A percentile compares a stretch with the other conserved stretches of the same genome.
Evolutionary conservation across 352 stramenopile genomes (phyloP).

Genomic region (Phytopythium boreale): DNA sequence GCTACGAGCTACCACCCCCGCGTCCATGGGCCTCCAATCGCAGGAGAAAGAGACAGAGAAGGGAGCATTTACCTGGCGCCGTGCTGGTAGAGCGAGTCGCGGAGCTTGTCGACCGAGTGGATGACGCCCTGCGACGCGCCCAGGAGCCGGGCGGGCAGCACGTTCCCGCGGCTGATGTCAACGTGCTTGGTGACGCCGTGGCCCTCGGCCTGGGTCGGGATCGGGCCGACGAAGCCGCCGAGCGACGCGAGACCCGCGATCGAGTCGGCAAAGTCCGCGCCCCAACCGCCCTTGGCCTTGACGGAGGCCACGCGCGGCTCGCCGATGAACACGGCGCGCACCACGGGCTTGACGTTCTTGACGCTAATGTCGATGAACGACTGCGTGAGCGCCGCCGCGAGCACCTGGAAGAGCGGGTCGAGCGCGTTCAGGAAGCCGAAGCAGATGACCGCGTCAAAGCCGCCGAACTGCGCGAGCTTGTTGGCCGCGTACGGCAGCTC

Average conservation of each 20-base stretch:
- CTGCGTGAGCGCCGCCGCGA: slow-evolving; percentile 56
- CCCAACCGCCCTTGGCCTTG: slow-evolving; percentile 69
- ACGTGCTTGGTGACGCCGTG: slow-evolving; percentile 48
- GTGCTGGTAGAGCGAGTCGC: slow-evolving; percentile 74
- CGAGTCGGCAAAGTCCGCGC: slow-evolving; percentile 57
- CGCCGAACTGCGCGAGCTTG: slow-evolving; percentile 64
- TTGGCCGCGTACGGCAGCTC: slow-evolving; percentile 82
- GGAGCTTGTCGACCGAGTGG: slow-evolving; percentile 56
- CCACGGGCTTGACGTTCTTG: slow-evolving; percentile 72
- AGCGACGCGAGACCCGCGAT: slow-evolving; percentile 62
- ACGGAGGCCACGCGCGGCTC: slow-evolving; percentile 70
- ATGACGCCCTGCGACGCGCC: slow-evolving; percentile 53
- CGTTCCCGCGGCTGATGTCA: slow-evolving; percentile 66
- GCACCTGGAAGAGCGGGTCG: slow-evolving; percentile 59
- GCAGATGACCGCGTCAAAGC: slow-evolving; percentile 73
- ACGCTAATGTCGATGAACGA: slow-evolving; percentile 85
- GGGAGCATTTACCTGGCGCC: slow-evolving; percentile 53
- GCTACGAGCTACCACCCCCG: slow-evolving; percentile 3
- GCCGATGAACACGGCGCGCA: slow-evolving; percentile 78
- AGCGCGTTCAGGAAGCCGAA: slow-evolving; percentile 73
- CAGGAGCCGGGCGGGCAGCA: slow-evolving; percentile 57
- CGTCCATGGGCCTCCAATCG: neutral
- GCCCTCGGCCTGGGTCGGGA: slow-evolving; percentile 32
- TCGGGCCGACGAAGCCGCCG: slow-evolving; percentile 61
- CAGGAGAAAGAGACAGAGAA: too few species aligned